Evolutionary conservation across 129 eudicot species (phyloP).

Genomic region (Pittosporum tobira): DNA sequence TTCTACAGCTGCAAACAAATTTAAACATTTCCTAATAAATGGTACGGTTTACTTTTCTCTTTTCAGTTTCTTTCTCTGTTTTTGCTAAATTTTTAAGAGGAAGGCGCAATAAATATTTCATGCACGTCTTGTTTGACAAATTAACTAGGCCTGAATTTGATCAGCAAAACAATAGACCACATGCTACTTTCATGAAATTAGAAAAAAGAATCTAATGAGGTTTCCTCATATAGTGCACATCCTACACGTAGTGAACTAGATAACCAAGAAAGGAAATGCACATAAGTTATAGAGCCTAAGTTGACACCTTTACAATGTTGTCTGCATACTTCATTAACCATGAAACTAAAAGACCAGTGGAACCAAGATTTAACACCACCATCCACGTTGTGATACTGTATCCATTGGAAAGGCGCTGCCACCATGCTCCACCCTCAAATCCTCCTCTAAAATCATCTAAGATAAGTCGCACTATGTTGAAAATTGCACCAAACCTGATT

Average conservation of each 20-base stretch:
- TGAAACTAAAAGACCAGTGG: slow-evolving; percentile 86
- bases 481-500: slow-evolving; percentile 77
- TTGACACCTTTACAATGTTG: slow-evolving; percentile 80
- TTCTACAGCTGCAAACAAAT: not conserved
- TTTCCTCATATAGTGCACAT: slow-evolving; percentile 1
- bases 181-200: not conserved
- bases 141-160: not conserved
- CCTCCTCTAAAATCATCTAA: slow-evolving; percentile 86
- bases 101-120: not conserved
- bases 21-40: not conserved
- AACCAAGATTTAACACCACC: slow-evolving; percentile 86
- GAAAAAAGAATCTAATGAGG: not conserved
- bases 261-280: slow-evolving; percentile 2
- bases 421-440: slow-evolving; percentile 88
- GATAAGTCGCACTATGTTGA: slow-evolving; percentile 71
- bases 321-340: slow-evolving; percentile 99
- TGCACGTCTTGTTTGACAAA: not conserved
- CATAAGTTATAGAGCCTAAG: not conserved
- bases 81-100: too few relatives aligned
- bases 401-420: slow-evolving; percentile 80
- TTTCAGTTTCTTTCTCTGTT: not conserved
- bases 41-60: not conserved
- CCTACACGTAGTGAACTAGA: not conserved
- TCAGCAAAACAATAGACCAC: not conserved
- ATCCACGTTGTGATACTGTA: slow-evolving; percentile 81